Evolutionary conservation across 768 basidiomycete species (phyloP), one percentile per base, ranked within the genome.

Genomic region (Chlorophyllum brunneum): DNA sequence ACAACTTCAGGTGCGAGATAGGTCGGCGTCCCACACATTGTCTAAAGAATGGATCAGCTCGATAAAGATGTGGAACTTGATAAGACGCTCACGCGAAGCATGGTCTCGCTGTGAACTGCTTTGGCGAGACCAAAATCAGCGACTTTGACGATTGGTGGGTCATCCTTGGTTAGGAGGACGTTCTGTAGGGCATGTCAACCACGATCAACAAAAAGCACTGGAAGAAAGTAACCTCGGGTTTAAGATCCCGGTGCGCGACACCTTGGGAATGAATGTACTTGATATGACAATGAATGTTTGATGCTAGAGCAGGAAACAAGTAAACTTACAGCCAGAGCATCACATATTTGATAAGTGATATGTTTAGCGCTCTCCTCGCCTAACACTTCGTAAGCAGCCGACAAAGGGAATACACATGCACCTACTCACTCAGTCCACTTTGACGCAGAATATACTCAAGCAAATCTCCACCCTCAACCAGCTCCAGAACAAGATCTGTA

Each of bases 61-160:
- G 33, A 43, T n/a, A 15, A 22, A 10, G 11, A 44, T 15, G 23
- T 38, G 16, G 22, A 31, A 16, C 10, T 11, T 18, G 11, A 50
- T 46, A 15, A 10, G 33, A n/a, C 24, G 66, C 82, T 13, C 57
- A 92, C 91, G 58, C 78, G 78, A 10, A 92, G 69, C 79, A 88
- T 86, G 0, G 88, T 92, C 58, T 81, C 64, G 56, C 82, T 84
- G 56, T 91, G 84, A 20, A 91, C 83, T n/a, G 87, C 82, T 65
- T 98, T 99, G 1, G 95, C 95, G 5, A 98, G 80, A 3, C 95
- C 95, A 63, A 97, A 99, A 67, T 98, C 95, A 2, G 95, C 95
- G 13, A 98, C 86, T 63, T 98, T 98, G 59, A 91, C 82, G 1
- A 70, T 67, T 0, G 88, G 88, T 0, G 88, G 88, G 2, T 73